phyloP scores from a whole-genome alignment of 2,329 filamentous ascomycete genomes.

The Clathrospora elynae region DNA sequence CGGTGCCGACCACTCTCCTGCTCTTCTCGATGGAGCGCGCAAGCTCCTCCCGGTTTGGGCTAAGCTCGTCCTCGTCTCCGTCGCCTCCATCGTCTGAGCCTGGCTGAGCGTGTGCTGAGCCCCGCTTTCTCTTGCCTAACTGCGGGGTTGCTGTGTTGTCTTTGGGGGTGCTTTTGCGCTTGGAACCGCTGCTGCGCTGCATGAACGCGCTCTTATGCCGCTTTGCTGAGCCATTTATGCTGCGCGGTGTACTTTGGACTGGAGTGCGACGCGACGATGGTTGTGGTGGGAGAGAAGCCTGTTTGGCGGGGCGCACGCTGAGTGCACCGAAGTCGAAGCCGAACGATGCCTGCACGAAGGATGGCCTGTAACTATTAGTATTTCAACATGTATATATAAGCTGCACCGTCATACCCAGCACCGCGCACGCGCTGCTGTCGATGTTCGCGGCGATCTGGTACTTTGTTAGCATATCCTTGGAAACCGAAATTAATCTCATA shows the following conservation, averaged over 20 bases:
- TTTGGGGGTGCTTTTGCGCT: slow-evolving; percentile 23
- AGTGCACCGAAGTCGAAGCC: slow-evolving; percentile 49
- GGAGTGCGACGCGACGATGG: slow-evolving; percentile 35
- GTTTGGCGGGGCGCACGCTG: slow-evolving; percentile 30
- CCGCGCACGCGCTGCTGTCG: slow-evolving; percentile 63
- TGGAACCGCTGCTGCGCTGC: slow-evolving; percentile 28
- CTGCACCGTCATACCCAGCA: slow-evolving; percentile 55
- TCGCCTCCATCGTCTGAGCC: slow-evolving; percentile 28
- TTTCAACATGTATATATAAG: slow-evolving; percentile 1
- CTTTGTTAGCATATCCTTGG: slow-evolving; percentile 8
- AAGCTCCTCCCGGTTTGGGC: slow-evolving; percentile 35
- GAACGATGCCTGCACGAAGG: slow-evolving; percentile 57
- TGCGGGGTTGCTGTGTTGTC: slow-evolving; percentile 33
- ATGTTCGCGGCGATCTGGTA: slow-evolving; percentile 58
- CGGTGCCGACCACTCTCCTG: slow-evolving; percentile 28
- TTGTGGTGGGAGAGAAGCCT: slow-evolving; percentile 33
- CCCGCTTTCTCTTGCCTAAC: slow-evolving; percentile 44
- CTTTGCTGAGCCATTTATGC: slow-evolving; percentile 29
- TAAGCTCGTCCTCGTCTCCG: slow-evolving; percentile 42
- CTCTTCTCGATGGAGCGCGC: slow-evolving; percentile 37
- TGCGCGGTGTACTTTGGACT: slow-evolving; percentile 26
- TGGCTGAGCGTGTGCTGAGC: slow-evolving; percentile 21
- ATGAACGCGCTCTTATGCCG: slow-evolving; percentile 40
- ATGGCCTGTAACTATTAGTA: slow-evolving; percentile 49
- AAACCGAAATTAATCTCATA: slow-evolving; percentile 10